These are phyloP conservation scores for Fusarium lyarnte DNA, from an alignment of 2,329 filamentous ascomycete species.

Conservation along the genomic window DNA sequence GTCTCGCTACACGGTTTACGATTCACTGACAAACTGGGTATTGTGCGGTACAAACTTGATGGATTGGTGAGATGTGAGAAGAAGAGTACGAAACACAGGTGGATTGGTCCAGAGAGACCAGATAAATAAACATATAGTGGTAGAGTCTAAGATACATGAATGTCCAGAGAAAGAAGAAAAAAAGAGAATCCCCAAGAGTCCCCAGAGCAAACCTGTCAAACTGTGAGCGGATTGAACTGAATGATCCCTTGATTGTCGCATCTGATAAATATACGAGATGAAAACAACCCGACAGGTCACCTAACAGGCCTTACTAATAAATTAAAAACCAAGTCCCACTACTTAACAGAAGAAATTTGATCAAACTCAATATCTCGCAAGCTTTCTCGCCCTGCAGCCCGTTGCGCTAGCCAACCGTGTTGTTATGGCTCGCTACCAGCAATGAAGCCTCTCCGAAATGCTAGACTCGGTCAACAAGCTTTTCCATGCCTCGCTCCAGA, in stretches of 20 bases:
- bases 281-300: neutral
- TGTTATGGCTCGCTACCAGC: neutral
- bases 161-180: neutral
- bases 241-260: neutral
- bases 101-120: neutral
- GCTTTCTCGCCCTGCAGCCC: too few species aligned
- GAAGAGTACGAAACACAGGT: neutral
- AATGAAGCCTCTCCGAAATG: slow-evolving; percentile 15
- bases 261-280: neutral
- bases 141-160: neutral
- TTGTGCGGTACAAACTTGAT: neutral
- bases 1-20: neutral
- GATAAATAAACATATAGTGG: neutral
- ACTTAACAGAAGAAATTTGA: neutral
- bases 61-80: neutral
- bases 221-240: neutral
- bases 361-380: too few species aligned
- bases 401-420: neutral
- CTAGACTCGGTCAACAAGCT: neutral
- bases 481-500: neutral
- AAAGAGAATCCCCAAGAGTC: neutral
- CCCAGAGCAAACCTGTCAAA: neutral
- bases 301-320: neutral
- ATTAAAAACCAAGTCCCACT: neutral
- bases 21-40: neutral